These are phyloP conservation scores for Xerocomus tenax DNA, from an alignment of 1,284 basidiomycete species.

Conservation along the genomic window DNA sequence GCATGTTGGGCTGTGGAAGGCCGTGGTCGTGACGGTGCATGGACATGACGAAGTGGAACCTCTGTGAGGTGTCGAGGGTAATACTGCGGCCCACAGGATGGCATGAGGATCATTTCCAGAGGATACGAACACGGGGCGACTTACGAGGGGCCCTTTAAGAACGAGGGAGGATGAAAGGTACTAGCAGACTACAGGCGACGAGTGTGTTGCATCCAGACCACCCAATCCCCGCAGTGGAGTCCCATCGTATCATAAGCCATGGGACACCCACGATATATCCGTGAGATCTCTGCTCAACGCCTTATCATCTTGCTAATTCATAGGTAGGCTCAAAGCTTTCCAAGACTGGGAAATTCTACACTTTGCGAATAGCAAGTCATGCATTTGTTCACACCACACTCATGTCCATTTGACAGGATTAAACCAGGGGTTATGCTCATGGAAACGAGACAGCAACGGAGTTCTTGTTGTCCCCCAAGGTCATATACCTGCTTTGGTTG, in stretches of 20 bases:
- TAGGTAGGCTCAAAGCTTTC: too few relatives aligned
- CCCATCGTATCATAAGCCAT: too few relatives aligned
- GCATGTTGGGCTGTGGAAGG: constrained; percentile 39
- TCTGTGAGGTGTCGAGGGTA: constrained; percentile 11
- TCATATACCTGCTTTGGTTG: too few relatives aligned
- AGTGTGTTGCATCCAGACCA: not conserved
- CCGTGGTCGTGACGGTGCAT: constrained; percentile 35
- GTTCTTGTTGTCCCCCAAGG: not conserved
- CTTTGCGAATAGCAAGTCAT: too few relatives aligned
- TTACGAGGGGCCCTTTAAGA: constrained; percentile 5
- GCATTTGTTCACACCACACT: not conserved
- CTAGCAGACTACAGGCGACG: not conserved
- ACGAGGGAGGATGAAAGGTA: not conserved
- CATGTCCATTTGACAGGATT: not conserved
- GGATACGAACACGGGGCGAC: constrained; percentile 2
- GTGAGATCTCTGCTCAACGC: not conserved
- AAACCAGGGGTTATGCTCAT: too few relatives aligned
- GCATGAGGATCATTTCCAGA: constrained; percentile 13
- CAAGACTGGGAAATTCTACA: too few relatives aligned
- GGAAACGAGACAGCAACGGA: not conserved
- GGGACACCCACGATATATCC: too few relatives aligned
- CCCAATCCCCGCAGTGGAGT: constrained; percentile 1
- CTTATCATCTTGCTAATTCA: too few relatives aligned
- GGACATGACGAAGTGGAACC: constrained; percentile 24
- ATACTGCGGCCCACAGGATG: constrained; percentile 23